A percentile compares a stretch with the other conserved stretches of the same genome.
Conservation (phyloP, 345 rosid species). For the Eucalyptus cloeziana region DNA sequence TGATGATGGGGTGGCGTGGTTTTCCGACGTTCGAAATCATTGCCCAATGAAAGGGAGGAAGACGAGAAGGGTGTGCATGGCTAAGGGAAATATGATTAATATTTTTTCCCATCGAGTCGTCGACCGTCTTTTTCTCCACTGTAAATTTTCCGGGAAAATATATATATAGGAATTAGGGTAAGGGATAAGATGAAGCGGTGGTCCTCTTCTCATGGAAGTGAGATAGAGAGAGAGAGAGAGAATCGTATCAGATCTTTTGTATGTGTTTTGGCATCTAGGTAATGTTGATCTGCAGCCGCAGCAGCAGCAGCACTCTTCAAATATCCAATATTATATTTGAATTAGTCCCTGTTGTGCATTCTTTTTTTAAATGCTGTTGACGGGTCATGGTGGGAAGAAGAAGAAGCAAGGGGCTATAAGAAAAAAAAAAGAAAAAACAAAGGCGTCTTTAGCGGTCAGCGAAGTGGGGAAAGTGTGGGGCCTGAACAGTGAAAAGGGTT, state of each 20-base stretch:
- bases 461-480: constrained; percentile 58
- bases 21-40: background rate
- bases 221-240: background rate
- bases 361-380: background rate
- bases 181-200: background rate
- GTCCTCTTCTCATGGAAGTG: background rate
- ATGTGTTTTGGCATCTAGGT: background rate
- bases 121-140: background rate
- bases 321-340: background rate
- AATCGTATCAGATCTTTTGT: background rate
- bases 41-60: background rate
- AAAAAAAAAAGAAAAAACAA: background rate
- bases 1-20: background rate
- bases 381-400: background rate
- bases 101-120: background rate
- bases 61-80: background rate
- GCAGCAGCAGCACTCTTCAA: background rate
- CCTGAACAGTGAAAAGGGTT: constrained; percentile 35
- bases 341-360: background rate
- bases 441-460: constrained; percentile 44
- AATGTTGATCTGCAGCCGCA: background rate
- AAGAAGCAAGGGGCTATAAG: background rate
- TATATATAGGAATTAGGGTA: background rate
- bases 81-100: background rate
- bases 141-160: background rate